These are phyloP conservation scores for Russula ochroleuca DNA, from an alignment of 768 basidiomycete species.

Conservation along the genomic window DNA sequence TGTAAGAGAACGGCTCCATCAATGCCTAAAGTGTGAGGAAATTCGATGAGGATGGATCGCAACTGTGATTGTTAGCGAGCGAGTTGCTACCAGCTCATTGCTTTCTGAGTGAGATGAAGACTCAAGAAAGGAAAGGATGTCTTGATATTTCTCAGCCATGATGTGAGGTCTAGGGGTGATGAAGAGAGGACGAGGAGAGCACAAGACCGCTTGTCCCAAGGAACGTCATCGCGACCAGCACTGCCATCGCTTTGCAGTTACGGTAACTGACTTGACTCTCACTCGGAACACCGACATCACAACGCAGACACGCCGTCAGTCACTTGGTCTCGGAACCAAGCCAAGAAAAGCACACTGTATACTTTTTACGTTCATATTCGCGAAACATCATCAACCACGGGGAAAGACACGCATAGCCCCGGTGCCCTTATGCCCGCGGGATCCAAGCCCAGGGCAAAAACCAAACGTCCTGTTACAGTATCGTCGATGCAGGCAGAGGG, in stretches of 20 bases:
- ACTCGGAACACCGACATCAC: not conserved
- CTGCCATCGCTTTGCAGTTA: not conserved
- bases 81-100: conserved; percentile 15
- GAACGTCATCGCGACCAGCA: not conserved
- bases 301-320: conserved; percentile 5
- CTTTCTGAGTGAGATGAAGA: conserved; percentile 10
- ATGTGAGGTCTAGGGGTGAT: not conserved
- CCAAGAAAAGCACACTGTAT: conserved; percentile 10
- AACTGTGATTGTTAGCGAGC: not conserved
- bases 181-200: not conserved
- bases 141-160: conserved; percentile 25
- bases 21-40: conserved; percentile 40
- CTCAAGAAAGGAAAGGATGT: conserved; percentile 19
- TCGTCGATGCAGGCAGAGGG: not conserved
- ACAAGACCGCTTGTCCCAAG: not conserved
- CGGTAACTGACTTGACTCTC: no score
- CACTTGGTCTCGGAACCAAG: conserved; percentile 5
- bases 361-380: no score
- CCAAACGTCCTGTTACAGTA: conserved; percentile 4
- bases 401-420: not conserved
- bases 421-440: not conserved
- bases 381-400: conserved; percentile 5
- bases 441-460: conserved; percentile 11
- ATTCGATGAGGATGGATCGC: not conserved
- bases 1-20: conserved; percentile 85